Evolutionary conservation across 1,284 basidiomycete species (phyloP), one percentile per base, ranked within the genome.

Genomic region (Apiotrichum laibachii): DNA sequence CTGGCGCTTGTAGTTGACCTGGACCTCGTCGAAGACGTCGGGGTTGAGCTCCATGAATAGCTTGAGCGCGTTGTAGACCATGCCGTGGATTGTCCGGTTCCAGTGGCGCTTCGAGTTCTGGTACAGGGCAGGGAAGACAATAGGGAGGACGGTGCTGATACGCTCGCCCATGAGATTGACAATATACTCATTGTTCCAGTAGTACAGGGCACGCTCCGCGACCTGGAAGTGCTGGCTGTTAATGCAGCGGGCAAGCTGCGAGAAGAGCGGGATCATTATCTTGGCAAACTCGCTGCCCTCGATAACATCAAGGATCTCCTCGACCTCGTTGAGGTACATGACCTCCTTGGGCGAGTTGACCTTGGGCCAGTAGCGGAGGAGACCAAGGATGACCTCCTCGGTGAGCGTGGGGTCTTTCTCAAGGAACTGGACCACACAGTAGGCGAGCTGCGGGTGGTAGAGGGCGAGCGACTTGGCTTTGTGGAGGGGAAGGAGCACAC

Each of bases 261-360:
- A 88, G 85, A 99, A 99, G 52, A 99, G 82, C 1, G 91, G 87
- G 42, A 92, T 83, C 79, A 96, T 90, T 66, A 99, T 91, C 84
- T 98, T 99, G 77, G 88, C 88, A 81, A 99, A 99, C 79, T 99
- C 95, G 60, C 84, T 84, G 10, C 93, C 92, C 77, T 99, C 95
- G 69, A 98, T 98, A 57, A 99, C 96, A 77, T 99, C 96, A 62
- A 99, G 81, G 19, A 99, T 92, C 81, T 99, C 96, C 79, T 99
- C 96, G 59, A 99, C 92, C 81, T 99, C 96, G 80, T 98, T 99
- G 65, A 99, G 83, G 82, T 92, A 99, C 96, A 99, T 99, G 79
- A 99, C 96, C 77, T 99, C 96, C 80, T 99, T 99, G n/a, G 93
- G 94, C 50, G 92, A 95, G 79, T 99, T 99, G 70, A 99, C 95